Base-by-base conservation (phyloP, 495 filamentous ascomycete species). In the Apodospora peruviana region DNA sequence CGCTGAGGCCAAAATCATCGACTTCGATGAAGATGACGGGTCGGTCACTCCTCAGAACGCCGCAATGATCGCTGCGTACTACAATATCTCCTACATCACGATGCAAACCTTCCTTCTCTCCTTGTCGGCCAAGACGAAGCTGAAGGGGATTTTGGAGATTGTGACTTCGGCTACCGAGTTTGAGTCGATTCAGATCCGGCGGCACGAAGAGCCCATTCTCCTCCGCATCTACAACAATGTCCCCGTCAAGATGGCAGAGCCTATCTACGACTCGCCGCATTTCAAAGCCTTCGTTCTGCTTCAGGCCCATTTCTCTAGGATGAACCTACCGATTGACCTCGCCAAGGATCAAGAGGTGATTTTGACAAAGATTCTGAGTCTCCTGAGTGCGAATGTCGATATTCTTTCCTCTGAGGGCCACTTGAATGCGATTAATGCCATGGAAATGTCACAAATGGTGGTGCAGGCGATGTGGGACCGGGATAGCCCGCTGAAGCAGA, bases 51-150 rank as follows among this genome's bases (percentile, higher is more conserved):
- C 93, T 18, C 78, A 94, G 52, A 96, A 99, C 56, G 86, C 93
- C 1, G 91, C 91, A 32, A 96, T 94, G 88, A 97, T 99, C 61
- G 90, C 88, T 5, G 90, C 93, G 2, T 97, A 97, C 72, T 99
- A 97, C 78, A 96, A 96, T 65, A 95, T 99, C 52, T 97, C 94
- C 16, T 96, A 96, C 71, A 86, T 95, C 67, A 99, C 93, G 19
- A 97, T 97, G 93, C 91, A 99, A 69, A 99, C 94, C 4, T 95
- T 97, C 78, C 73, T 97, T n/a, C 76, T 97, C n/a, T 97, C 94
- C 19, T 74, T 99, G 23, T 89, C 78, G 2, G 82, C 79, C 36
- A 86, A 84, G 48, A 96, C 89, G 3, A 96, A 95, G 70, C 80
- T 97, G 48, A 97, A 96, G 75, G 88, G 87, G 35, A 93, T 99